phyloP scores from a whole-genome alignment of 306 rosid species.

The Styphnolobium japonicum region DNA sequence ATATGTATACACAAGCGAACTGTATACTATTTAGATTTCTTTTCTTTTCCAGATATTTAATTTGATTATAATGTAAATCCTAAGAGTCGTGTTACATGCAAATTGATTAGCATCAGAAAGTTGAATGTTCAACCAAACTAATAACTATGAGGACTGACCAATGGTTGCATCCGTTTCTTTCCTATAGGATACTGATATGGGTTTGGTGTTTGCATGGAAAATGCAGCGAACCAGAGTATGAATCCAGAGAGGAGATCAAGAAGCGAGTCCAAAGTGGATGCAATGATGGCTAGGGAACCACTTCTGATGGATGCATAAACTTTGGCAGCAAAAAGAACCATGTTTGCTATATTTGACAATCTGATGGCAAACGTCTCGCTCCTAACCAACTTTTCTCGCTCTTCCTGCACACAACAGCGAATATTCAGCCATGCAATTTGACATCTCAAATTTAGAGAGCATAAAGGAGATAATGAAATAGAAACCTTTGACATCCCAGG shows the following conservation, averaged over 20 bases:
- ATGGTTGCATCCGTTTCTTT: constrained; percentile 94
- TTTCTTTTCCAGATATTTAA: no score
- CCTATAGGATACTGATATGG: constrained; percentile 99
- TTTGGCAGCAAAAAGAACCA: constrained; percentile 88
- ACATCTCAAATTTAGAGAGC: constrained; percentile 2
- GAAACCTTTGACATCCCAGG: constrained; percentile 93
- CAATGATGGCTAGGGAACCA: constrained; percentile 97
- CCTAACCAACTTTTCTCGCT: constrained; percentile 71
- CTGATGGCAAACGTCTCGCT: constrained; percentile 94
- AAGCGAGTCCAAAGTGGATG: constrained; percentile 95
- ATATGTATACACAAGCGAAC: no score
- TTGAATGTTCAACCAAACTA: not conserved
- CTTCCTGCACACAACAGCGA: constrained; percentile 60
- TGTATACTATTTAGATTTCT: no score
- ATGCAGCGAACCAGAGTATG: constrained; percentile 98
- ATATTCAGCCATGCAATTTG: constrained; percentile 23
- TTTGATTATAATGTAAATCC: no score
- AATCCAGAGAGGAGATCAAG: constrained; percentile 97
- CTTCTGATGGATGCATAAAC: constrained; percentile 89
- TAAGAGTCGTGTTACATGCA: not conserved
- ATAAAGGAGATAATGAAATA: constrained; percentile 2
- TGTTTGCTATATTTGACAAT: constrained; percentile 85
- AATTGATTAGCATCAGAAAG: not conserved
- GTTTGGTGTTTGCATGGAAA: constrained; percentile 96
- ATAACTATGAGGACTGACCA: constrained; percentile 53